Evolutionary conservation across 345 rosid species (phyloP).

Genomic region (Kernera saxatilis): DNA sequence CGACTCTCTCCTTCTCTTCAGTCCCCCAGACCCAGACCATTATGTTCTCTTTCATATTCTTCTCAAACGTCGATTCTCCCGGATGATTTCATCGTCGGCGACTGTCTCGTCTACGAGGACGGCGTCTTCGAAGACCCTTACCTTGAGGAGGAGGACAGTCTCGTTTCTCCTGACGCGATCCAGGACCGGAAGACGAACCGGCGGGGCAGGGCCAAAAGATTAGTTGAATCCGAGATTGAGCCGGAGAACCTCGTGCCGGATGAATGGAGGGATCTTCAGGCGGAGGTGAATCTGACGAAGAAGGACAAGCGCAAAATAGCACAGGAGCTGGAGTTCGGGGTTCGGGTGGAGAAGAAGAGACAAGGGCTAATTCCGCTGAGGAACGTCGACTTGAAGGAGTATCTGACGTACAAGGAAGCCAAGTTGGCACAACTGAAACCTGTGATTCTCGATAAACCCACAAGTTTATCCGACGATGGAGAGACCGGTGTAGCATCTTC

Average conservation of each 20-base stretch:
- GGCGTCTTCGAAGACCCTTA: conserved; percentile 78
- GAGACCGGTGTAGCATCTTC: conserved; percentile 9
- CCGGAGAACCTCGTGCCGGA: conserved; percentile 77
- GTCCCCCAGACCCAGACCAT: conserved; percentile 19
- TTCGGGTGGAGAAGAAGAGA: conserved; percentile 66
- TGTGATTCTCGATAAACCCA: conserved; percentile 52
- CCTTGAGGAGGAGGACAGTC: conserved; percentile 28
- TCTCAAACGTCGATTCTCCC: conserved; percentile 36
- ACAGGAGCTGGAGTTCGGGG: conserved; percentile 71
- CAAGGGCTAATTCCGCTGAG: conserved; percentile 55
- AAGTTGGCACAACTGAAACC: conserved; percentile 64
- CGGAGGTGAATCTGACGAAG: conserved; percentile 75
- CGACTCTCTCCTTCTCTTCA: conserved; percentile 14
- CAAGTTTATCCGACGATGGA: conserved; percentile 22
- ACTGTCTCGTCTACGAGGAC: conserved; percentile 88
- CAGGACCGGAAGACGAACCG: conserved; percentile 3
- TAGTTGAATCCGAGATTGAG: conserved; percentile 30
- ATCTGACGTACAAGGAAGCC: conserved; percentile 52
- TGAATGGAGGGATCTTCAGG: conserved; percentile 73
- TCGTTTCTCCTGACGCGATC: not conserved
- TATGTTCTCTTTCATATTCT: conserved; percentile 38
- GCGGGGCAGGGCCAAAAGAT: conserved; percentile 18
- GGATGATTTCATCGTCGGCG: conserved; percentile 59
- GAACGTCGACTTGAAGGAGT: conserved; percentile 55
- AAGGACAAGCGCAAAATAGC: conserved; percentile 78